Evolutionary conservation across 2,329 filamentous ascomycete species (phyloP).

Genomic region (Aschersonia sp.): DNA sequence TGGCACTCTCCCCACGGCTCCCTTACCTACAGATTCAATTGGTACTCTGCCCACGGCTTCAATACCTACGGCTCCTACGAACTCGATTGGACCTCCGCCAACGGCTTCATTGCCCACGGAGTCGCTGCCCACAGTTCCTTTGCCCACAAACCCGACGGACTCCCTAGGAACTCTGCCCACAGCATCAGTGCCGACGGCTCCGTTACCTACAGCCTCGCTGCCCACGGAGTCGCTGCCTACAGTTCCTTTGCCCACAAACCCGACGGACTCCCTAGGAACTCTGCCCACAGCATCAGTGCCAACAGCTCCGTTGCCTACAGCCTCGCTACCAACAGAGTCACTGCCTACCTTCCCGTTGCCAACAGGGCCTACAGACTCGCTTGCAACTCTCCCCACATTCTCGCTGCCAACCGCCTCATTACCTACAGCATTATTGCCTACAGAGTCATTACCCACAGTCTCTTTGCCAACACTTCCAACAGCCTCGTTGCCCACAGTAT

Average conservation of each 20-base stretch:
- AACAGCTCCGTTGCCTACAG: neutral
- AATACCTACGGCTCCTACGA: neutral
- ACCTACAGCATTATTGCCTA: neutral
- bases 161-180: neutral
- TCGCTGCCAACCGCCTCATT: neutral
- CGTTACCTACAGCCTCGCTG: neutral
- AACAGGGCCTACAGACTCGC: neutral
- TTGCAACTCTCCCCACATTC: neutral
- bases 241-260: neutral
- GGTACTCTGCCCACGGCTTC: neutral
- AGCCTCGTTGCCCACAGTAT: neutral
- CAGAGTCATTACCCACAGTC: neutral
- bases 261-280: neutral
- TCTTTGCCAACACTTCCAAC: neutral
- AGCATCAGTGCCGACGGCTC: neutral
- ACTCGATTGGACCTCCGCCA: neutral
- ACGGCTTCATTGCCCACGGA: neutral
- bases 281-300: neutral
- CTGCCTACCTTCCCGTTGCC: neutral
- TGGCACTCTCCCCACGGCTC: neutral
- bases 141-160: neutral
- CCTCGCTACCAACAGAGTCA: neutral
- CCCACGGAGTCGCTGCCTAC: neutral
- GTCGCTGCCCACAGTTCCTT: neutral
- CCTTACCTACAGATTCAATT: neutral